Evolutionary conservation across 345 rosid species (phyloP).

Genomic region (Excoecaria cochinchinensis): DNA sequence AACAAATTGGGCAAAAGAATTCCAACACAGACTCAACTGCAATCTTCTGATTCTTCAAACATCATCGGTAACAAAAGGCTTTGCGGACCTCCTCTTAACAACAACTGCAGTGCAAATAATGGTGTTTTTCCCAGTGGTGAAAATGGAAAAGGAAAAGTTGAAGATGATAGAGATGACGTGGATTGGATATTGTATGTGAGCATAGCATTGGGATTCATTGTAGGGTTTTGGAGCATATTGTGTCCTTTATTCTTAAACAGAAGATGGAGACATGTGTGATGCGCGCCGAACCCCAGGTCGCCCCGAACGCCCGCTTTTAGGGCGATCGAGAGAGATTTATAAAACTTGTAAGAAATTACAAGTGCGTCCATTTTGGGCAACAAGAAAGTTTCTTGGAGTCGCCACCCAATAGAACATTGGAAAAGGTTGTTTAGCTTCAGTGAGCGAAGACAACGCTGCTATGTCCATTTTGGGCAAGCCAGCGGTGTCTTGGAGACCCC

Average conservation of each 20-base stretch:
- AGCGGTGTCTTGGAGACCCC: too few species aligned
- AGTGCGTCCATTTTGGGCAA: too few species aligned
- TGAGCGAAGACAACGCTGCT: too few species aligned
- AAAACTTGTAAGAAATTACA: too few species aligned
- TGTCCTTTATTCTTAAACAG: not conserved
- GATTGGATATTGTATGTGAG: not conserved
- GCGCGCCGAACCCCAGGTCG: too few species aligned
- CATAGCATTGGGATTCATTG: conserved; percentile 1
- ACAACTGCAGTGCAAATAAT: not conserved
- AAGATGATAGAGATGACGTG: not conserved
- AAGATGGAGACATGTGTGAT: not conserved
- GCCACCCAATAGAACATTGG: too few species aligned
- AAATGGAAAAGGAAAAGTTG: not conserved
- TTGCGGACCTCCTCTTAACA: not conserved
- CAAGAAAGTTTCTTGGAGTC: too few species aligned
- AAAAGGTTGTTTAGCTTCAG: too few species aligned
- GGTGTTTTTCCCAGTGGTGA: not conserved
- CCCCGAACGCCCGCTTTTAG: too few species aligned
- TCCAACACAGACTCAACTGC: not conserved
- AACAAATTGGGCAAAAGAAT: not conserved
- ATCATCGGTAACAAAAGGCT: not conserved
- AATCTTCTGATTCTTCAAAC: not conserved
- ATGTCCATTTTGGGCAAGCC: too few species aligned
- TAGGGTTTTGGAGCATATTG: not conserved
- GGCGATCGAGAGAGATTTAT: too few species aligned